phyloP scores from a whole-genome alignment of 2,329 filamentous ascomycete genomes.

The Sordariomycetes sp. region DNA sequence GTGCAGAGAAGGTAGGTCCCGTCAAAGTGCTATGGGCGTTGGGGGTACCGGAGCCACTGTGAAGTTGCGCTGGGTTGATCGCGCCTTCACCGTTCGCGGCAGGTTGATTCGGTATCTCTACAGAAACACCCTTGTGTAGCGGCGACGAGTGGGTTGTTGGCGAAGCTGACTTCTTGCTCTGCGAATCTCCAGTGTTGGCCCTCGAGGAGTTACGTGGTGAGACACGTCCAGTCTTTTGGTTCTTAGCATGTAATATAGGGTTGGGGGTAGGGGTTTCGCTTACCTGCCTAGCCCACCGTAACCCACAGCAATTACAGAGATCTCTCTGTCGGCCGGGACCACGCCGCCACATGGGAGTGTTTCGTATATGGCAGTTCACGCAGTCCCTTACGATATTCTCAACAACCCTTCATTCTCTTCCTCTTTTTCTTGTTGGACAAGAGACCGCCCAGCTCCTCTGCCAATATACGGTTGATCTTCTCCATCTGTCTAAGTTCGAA shows the following conservation, averaged over 20 bases:
- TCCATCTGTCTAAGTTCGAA: conserved; percentile 91
- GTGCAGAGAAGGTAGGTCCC: too few species aligned
- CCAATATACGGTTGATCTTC: conserved; percentile 75
- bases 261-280: conserved; percentile 19
- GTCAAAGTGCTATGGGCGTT: too few species aligned
- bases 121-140: conserved; percentile 24
- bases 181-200: conserved; percentile 32
- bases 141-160: conserved; percentile 43
- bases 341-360: conserved; percentile 88
- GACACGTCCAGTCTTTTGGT: conserved; percentile 50
- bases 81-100: conserved; percentile 11
- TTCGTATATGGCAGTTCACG: conserved; percentile 82
- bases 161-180: conserved; percentile 46
- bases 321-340: conserved; percentile 89
- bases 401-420: conserved; percentile 80
- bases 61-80: conserved; percentile 9
- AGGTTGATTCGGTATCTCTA: conserved; percentile 14
- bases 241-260: neutral
- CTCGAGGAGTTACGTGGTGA: conserved; percentile 50
- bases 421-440: conserved; percentile 85
- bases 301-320: conserved; percentile 89
- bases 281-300: conserved; percentile 93
- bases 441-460: conserved; percentile 77
- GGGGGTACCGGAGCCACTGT: too few species aligned
- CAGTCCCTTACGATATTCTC: conserved; percentile 80